These are phyloP conservation scores for Exophiala calicioides DNA, from an alignment of 2,329 filamentous ascomycete species.

Conservation along the genomic window DNA sequence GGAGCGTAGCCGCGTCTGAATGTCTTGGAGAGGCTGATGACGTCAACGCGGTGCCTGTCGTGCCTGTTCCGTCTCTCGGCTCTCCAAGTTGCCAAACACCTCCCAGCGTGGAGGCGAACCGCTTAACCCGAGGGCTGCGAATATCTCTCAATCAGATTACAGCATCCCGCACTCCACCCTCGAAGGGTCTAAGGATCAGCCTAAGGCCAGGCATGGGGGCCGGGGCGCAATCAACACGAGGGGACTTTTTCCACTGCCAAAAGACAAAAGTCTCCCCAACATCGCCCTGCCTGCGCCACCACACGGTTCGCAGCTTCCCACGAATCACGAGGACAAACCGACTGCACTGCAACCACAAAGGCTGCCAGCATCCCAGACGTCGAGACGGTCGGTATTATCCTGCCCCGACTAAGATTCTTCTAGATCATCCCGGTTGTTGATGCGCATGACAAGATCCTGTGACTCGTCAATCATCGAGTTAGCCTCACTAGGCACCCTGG, in stretches of 20 bases:
- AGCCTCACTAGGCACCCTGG: conserved; percentile 24
- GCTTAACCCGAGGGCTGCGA: no score
- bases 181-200: no score
- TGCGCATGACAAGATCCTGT: conserved; percentile 24
- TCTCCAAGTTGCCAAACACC: no score
- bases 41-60: no score
- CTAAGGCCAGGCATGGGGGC: no score
- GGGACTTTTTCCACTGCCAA: conserved; percentile 1
- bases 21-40: no score
- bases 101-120: no score
- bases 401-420: conserved; percentile 1
- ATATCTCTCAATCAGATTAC: no score
- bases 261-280: conserved; percentile 7
- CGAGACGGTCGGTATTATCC: neutral
- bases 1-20: no score
- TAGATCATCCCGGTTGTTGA: conserved; percentile 5
- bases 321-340: conserved; percentile 5
- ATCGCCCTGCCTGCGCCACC: conserved; percentile 10
- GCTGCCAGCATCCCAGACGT: neutral
- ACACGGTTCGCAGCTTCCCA: conserved; percentile 1
- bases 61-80: no score
- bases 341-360: conserved; percentile 3
- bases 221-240: conserved; percentile 1
- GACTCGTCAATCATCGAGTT: conserved; percentile 25
- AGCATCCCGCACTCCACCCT: no score